A percentile compares a stretch with the other conserved stretches of the same genome.
These are phyloP conservation scores for Penicillium chermesinum DNA, from an alignment of 495 filamentous ascomycete species.

Conservation along the genomic window DNA sequence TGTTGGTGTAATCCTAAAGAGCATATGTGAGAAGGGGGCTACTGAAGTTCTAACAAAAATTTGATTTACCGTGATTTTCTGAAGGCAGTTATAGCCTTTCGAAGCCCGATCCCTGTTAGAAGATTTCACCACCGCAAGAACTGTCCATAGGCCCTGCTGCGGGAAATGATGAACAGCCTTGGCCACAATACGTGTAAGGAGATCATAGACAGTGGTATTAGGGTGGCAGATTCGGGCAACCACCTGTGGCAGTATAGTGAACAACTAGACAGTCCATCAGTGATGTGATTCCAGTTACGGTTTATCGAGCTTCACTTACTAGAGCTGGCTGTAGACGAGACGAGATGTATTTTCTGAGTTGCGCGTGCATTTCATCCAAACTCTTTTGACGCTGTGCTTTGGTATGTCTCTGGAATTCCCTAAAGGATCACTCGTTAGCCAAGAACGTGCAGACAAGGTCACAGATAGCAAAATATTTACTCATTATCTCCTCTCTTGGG, in stretches of 20 bases:
- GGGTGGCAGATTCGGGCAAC: slow-evolving; percentile 88
- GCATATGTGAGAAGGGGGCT: slow-evolving; percentile 10
- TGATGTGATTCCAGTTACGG: slow-evolving; percentile 9
- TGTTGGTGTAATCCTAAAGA: slow-evolving; percentile 40
- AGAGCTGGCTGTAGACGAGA: slow-evolving; percentile 74
- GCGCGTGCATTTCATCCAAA: slow-evolving; percentile 64
- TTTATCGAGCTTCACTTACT: slow-evolving; percentile 16
- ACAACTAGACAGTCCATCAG: slow-evolving; percentile 48
- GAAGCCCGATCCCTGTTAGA: slow-evolving; percentile 47
- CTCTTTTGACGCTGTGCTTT: slow-evolving; percentile 55
- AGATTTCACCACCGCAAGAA: slow-evolving; percentile 72
- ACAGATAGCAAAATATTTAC: slow-evolving; percentile 21
- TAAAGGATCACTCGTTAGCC: slow-evolving; percentile 6
- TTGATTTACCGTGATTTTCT: slow-evolving; percentile 37
- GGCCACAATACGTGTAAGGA: slow-evolving; percentile 70
- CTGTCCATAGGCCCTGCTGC: slow-evolving; percentile 87
- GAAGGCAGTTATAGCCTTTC: slow-evolving; percentile 44
- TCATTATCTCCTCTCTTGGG: slow-evolving; percentile 58
- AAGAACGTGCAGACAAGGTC: neutral
- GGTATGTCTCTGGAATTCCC: slow-evolving; percentile 53
- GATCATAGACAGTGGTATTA: slow-evolving; percentile 65
- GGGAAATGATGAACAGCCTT: slow-evolving; percentile 77
- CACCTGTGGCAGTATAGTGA: slow-evolving; percentile 87
- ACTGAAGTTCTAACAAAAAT: neutral
- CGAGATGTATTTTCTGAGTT: slow-evolving; percentile 64